A percentile compares a stretch with the other conserved stretches of the same genome.
phyloP scores from a whole-genome alignment of 306 rosid genomes.

The Pueraria montana region DNA sequence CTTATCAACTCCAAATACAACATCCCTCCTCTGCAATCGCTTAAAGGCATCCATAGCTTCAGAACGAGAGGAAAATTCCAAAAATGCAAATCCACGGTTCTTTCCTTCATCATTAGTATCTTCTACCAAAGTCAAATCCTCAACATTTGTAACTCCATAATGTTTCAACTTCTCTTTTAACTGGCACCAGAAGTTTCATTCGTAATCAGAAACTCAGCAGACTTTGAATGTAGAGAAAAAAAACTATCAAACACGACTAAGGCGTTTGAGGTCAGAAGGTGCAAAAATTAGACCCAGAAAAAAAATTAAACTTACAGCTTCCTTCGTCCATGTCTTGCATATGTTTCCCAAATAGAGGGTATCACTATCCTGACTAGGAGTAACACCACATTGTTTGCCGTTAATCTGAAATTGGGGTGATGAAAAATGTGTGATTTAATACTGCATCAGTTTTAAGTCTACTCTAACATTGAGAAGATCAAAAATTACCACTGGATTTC shows the following conservation, averaged over 20 bases:
- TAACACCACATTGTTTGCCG: conserved; percentile 96
- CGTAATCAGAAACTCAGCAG: conserved; percentile 50
- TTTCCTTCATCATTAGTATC: conserved; percentile 89
- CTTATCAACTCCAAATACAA: conserved; percentile 96
- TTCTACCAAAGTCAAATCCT: conserved; percentile 91
- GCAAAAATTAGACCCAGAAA: conserved; percentile 44
- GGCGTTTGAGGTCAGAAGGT: conserved; percentile 28
- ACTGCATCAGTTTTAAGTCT: conserved; percentile 40
- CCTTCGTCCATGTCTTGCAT: conserved; percentile 96
- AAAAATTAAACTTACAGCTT: conserved; percentile 80
- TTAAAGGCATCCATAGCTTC: conserved; percentile 99
- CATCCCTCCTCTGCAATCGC: conserved; percentile 92
- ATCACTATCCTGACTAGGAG: conserved; percentile 97
- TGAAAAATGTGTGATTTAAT: conserved; percentile 51
- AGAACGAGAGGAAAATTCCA: conserved; percentile 93
- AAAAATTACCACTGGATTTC: conserved; percentile 84
- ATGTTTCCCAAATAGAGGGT: conserved; percentile 97
- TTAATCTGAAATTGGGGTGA: conserved; percentile 82
- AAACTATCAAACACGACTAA: conserved; percentile 41
- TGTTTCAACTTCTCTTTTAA: conserved; percentile 92
- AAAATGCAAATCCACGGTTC: conserved; percentile 96
- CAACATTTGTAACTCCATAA: conserved; percentile 92
- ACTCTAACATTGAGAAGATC: conserved; percentile 47
- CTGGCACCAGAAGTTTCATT: conserved; percentile 66
- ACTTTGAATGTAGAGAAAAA: conserved; percentile 41